Percentiles rank a stretch among this genome's conserved stretches.
These are phyloP conservation scores for Alternaria postmessia DNA, from an alignment of 2,329 filamentous ascomycete genomes.

Conservation along the genomic window DNA sequence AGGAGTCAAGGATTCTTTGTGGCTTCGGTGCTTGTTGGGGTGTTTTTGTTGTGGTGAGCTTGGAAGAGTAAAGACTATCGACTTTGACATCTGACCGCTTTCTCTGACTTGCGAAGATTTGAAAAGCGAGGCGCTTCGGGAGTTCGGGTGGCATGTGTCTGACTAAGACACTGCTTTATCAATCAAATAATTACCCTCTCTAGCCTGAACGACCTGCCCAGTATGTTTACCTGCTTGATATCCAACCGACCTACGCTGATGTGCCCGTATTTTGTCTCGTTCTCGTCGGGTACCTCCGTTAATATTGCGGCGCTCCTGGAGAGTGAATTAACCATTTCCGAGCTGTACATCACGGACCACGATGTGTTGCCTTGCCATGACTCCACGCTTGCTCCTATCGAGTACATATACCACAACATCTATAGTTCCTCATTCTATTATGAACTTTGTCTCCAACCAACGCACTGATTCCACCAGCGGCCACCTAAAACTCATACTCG, in stretches of 20 bases:
- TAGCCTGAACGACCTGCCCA: not conserved
- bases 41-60: not conserved
- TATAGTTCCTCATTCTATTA: not conserved
- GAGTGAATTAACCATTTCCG: not conserved
- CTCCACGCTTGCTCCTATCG: not conserved
- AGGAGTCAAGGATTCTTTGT: not conserved
- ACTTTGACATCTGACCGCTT: not conserved
- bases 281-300: not conserved
- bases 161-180: too few species aligned
- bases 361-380: not conserved
- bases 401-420: not conserved
- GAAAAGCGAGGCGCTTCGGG: not conserved
- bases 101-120: not conserved
- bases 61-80: not conserved
- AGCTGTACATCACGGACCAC: not conserved
- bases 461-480: not conserved
- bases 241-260: not conserved
- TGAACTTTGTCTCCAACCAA: not conserved
- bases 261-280: not conserved
- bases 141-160: not conserved
- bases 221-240: not conserved
- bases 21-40: not conserved
- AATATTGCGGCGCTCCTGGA: not conserved
- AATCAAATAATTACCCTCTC: not conserved
- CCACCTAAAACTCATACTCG: not conserved